Evolutionary conservation across 768 basidiomycete species (phyloP).

Genomic region (Mycena polygramma): DNA sequence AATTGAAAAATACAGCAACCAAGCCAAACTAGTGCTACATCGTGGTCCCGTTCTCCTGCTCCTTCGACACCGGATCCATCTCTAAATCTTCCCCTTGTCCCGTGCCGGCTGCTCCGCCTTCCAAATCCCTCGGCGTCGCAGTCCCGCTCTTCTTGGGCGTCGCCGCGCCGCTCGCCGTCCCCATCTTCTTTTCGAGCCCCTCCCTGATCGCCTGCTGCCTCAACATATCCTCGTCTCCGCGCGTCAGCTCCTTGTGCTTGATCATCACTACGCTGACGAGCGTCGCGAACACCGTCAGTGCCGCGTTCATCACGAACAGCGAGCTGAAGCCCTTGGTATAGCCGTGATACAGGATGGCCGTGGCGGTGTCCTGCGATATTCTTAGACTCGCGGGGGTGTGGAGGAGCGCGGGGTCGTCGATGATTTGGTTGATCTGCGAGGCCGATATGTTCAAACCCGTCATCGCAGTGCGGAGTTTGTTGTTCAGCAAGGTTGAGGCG

Average conservation of each 20-base stretch:
- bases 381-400: conserved; percentile 48
- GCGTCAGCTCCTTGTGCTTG: conserved; percentile 69
- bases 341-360: conserved; percentile 59
- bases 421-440: conserved; percentile 55
- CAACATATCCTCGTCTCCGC: conserved; percentile 68
- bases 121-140: conserved; percentile 17
- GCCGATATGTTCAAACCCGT: conserved; percentile 51
- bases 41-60: background rate
- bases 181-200: conserved; percentile 25
- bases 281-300: conserved; percentile 66
- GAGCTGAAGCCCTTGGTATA: conserved; percentile 70
- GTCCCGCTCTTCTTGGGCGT: conserved; percentile 4
- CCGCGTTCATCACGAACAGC: conserved; percentile 73
- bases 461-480: conserved; percentile 60
- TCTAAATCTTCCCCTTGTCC: background rate
- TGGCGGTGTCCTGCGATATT: conserved; percentile 53
- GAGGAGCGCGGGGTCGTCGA: conserved; percentile 62
- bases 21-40: background rate
- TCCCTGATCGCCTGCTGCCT: conserved; percentile 52
- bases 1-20: background rate
- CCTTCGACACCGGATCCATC: background rate
- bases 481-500: conserved; percentile 73
- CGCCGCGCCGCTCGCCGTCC: background rate
- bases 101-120: background rate
- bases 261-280: conserved; percentile 71